Evolutionary conservation across 768 basidiomycete genomes (phyloP).

Genomic region (Mycena maculata): DNA sequence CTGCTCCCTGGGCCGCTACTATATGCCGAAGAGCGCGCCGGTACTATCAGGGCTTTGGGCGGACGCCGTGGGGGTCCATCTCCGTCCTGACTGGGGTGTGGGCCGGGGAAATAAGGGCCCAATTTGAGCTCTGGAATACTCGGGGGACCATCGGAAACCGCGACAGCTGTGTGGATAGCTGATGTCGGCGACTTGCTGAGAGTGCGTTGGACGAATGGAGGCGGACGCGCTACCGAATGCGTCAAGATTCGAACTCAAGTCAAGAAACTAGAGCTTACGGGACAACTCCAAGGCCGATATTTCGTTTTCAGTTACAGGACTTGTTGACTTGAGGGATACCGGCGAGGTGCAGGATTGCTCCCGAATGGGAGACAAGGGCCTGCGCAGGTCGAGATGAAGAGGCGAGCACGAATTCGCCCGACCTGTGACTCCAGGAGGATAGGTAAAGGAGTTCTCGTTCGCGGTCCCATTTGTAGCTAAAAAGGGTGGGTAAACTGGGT

Average conservation of each 20-base stretch:
- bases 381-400: constrained; percentile 21
- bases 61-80: constrained; percentile 30
- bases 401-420: constrained; percentile 28
- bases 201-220: constrained; percentile 9
- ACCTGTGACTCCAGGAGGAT: background rate
- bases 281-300: constrained; percentile 25
- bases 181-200: background rate
- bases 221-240: background rate
- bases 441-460: background rate
- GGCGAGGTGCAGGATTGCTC: constrained; percentile 28
- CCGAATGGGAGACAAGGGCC: constrained; percentile 33
- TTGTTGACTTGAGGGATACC: constrained; percentile 19
- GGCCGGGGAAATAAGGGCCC: constrained; percentile 26
- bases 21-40: constrained; percentile 6
- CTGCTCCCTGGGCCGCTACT: constrained; percentile 8
- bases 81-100: constrained; percentile 31
- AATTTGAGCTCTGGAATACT: constrained; percentile 26
- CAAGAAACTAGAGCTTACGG: constrained; percentile 1
- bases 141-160: constrained; percentile 22
- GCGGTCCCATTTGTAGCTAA: background rate
- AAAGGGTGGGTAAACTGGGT: constrained; percentile 2
- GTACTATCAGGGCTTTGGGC: constrained; percentile 11
- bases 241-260: background rate
- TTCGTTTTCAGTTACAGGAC: constrained; percentile 18
- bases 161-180: background rate